Conservation (phyloP, 805 yeast species). For the Dipodascus albidus region DNA sequence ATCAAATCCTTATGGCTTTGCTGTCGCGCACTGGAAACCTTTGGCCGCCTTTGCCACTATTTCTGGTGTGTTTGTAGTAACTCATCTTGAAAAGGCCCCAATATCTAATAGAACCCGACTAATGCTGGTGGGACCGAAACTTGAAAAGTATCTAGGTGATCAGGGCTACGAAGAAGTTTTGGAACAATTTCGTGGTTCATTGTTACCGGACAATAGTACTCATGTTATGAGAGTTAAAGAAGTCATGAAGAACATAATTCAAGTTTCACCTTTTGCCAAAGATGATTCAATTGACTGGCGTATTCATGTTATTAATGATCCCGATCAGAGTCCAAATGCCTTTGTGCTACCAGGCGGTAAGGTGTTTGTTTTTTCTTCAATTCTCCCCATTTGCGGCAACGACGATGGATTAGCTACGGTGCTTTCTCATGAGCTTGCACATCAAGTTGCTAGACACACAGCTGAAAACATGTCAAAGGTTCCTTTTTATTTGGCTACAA, state of each 20-base stretch:
- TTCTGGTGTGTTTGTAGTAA: neutral
- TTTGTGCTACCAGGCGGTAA: constrained; percentile 94
- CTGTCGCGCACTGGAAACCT: neutral
- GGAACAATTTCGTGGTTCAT: constrained; percentile 35
- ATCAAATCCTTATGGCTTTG: constrained; percentile 24
- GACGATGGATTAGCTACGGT: constrained; percentile 96
- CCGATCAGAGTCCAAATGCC: constrained; percentile 81
- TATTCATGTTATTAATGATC: constrained; percentile 65
- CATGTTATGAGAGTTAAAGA: constrained; percentile 40
- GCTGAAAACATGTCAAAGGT: constrained; percentile 70
- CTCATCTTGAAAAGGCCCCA: constrained; percentile 70
- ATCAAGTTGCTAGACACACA: constrained; percentile 86
- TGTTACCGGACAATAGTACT: constrained; percentile 59
- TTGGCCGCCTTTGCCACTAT: neutral
- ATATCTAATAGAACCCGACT: constrained; percentile 62
- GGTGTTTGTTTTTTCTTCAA: constrained; percentile 76
- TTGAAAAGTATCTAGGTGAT: constrained; percentile 54
- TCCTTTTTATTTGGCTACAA: constrained; percentile 54
- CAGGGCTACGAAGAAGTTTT: constrained; percentile 51
- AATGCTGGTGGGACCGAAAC: constrained; percentile 55
- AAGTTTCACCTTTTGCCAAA: constrained; percentile 18
- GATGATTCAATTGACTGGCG: constrained; percentile 44
- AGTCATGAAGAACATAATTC: constrained; percentile 54
- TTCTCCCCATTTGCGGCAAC: constrained; percentile 63
- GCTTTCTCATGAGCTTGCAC: constrained; percentile 85